phyloP scores from a whole-genome alignment of 1,284 basidiomycete species.

The Naganishia albida region DNA sequence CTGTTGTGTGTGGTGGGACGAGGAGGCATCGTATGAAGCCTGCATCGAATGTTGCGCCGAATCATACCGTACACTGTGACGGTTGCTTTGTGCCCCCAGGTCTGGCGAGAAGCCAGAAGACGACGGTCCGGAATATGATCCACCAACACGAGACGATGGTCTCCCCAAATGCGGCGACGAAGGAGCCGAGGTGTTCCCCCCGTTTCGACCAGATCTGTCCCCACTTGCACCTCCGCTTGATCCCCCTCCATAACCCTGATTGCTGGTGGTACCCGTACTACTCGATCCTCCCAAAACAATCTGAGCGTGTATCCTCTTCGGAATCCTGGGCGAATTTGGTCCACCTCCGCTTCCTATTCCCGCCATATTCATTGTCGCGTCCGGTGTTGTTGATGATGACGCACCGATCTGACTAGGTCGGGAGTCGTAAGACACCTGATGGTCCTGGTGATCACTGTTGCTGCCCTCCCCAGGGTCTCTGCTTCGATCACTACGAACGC shows the following conservation, averaged over 20 bases:
- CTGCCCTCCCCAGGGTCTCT: conserved; percentile 5
- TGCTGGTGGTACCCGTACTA: background rate
- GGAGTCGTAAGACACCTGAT: conserved; percentile 3
- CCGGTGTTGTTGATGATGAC: background rate
- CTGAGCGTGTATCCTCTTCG: conserved; percentile 23
- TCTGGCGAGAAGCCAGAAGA: conserved; percentile 10
- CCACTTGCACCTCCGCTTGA: background rate
- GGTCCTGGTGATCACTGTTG: conserved; percentile 4
- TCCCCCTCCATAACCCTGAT: background rate
- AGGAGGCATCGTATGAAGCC: conserved; percentile 5
- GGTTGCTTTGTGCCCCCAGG: conserved; percentile 1
- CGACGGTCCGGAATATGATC: conserved; percentile 6
- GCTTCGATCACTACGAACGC: conserved; percentile 9
- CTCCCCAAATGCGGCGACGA: conserved; percentile 15
- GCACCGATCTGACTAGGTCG: background rate
- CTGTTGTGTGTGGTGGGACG: conserved; percentile 21
- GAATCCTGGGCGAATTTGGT: conserved; percentile 16
- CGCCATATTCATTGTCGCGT: conserved; percentile 13
- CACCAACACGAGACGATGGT: background rate
- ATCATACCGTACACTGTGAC: conserved; percentile 15
- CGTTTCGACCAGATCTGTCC: background rate
- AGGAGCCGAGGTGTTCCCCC: conserved; percentile 13
- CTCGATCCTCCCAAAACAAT: conserved; percentile 9
- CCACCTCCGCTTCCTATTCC: conserved; percentile 24
- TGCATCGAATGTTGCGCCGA: conserved; percentile 4